Conservation (phyloP, 139 green algal species). For the Tetradesmus obliquus region DNA sequence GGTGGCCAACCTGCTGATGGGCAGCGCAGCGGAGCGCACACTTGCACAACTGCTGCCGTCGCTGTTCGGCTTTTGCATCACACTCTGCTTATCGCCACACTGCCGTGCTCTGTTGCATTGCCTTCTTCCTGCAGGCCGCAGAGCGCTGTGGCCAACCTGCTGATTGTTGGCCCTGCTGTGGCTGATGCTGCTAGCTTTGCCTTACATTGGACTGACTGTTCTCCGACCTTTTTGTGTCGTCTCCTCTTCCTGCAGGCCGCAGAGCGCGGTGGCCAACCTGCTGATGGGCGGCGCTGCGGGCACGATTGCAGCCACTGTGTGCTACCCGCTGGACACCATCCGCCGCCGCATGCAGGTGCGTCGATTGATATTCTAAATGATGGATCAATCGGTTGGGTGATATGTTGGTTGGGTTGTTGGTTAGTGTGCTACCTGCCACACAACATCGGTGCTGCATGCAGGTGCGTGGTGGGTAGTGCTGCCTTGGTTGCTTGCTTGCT, state of each 20-base stretch:
- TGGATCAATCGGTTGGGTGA: no score
- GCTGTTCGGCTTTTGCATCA: not conserved
- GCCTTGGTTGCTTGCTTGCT: not conserved
- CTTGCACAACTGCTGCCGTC: not conserved
- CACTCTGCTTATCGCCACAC: no score
- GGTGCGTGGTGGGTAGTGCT: not conserved
- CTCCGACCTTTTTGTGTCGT: not conserved
- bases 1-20: not conserved
- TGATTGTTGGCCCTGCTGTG: slow-evolving; percentile 73
- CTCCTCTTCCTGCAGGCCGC: slow-evolving; percentile 52
- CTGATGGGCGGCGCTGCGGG: slow-evolving; percentile 78
- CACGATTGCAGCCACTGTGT: slow-evolving; percentile 71
- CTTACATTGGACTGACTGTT: no score
- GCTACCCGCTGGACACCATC: slow-evolving; percentile 95
- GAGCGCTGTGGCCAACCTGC: slow-evolving; percentile 75
- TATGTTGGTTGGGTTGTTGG: not conserved
- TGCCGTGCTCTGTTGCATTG: no score
- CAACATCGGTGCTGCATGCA: not conserved
- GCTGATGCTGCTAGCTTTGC: no score
- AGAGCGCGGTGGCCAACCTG: slow-evolving; percentile 80
- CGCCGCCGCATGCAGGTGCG: slow-evolving; percentile 94
- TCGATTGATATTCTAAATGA: slow-evolving; percentile 73
- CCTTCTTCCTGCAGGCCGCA: slow-evolving; percentile 61
- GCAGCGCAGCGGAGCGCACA: not conserved
- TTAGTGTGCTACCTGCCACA: slow-evolving; percentile 37